Conservation (phyloP, 805 yeast species). For the Sugiyamaella marilandica region DNA sequence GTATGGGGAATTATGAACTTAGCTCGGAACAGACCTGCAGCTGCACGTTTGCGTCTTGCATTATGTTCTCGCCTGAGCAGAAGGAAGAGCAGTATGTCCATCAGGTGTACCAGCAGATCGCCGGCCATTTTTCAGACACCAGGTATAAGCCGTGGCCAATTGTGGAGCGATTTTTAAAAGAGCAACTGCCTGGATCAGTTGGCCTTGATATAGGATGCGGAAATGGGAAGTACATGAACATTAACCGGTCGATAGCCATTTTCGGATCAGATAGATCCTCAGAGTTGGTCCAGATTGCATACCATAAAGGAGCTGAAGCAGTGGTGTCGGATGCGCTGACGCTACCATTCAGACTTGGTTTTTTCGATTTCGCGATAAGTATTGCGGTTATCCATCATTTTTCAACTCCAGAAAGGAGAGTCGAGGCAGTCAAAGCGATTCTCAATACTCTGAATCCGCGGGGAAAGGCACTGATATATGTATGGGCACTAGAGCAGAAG, state of each 20-base stretch:
- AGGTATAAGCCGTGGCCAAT: constrained; percentile 97
- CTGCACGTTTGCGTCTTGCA: background rate
- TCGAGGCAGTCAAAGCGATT: constrained; percentile 68
- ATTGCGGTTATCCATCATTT: constrained; percentile 97
- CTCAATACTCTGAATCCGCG: constrained; percentile 51
- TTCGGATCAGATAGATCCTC: constrained; percentile 53
- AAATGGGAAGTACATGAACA: constrained; percentile 82
- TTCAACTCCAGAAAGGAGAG: constrained; percentile 74
- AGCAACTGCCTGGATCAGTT: constrained; percentile 48
- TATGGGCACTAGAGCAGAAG: constrained; percentile 96
- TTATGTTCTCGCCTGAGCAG: constrained; percentile 8
- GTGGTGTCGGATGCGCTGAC: constrained; percentile 76
- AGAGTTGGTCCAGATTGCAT: constrained; percentile 40
- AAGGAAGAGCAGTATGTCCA: constrained; percentile 82
- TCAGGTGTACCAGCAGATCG: constrained; percentile 88
- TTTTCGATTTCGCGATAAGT: constrained; percentile 82
- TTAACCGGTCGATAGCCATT: constrained; percentile 63
- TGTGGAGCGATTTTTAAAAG: constrained; percentile 63
- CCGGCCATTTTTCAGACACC: constrained; percentile 88
- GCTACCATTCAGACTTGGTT: constrained; percentile 48
- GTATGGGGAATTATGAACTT: too few relatives aligned
- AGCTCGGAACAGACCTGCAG: background rate
- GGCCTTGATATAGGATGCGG: constrained; percentile 98
- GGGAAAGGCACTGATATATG: constrained; percentile 77
- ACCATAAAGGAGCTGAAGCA: constrained; percentile 50